These are phyloP conservation scores for Hypoxylon sp. DNA, from an alignment of 2,329 filamentous ascomycete species.

Conservation along the genomic window DNA sequence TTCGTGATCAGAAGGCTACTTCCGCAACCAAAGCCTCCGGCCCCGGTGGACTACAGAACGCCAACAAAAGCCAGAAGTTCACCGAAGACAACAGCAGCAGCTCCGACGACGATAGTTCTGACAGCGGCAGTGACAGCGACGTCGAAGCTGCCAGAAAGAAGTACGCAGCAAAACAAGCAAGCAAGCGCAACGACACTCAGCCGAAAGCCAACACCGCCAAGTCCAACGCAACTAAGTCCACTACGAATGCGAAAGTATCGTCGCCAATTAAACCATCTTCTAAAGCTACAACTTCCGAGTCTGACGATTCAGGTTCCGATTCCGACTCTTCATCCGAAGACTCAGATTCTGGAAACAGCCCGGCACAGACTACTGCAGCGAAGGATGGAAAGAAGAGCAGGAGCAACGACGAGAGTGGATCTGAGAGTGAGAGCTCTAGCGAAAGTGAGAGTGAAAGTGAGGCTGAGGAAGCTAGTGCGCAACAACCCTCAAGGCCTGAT, in stretches of 20 bases:
- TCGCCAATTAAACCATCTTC: constrained; percentile 32
- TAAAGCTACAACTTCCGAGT: constrained; percentile 48
- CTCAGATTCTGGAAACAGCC: constrained; percentile 35
- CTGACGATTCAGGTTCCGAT: constrained; percentile 42
- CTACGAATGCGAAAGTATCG: constrained; percentile 40
- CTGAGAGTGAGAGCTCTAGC: constrained; percentile 50
- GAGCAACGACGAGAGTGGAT: constrained; percentile 49
- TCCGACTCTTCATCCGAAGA: constrained; percentile 32
- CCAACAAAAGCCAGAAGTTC: constrained; percentile 40
- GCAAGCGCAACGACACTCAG: constrained; percentile 51
- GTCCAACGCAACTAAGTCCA: constrained; percentile 39
- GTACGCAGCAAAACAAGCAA: constrained; percentile 50
- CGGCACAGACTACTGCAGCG: constrained; percentile 47
- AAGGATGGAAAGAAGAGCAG: constrained; percentile 43
- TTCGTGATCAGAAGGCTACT: constrained; percentile 49
- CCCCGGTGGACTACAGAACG: constrained; percentile 38
- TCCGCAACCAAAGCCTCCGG: constrained; percentile 35
- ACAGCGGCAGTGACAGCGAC: constrained; percentile 54
- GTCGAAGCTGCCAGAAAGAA: constrained; percentile 55
- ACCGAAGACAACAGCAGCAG: constrained; percentile 49
- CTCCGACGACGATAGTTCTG: constrained; percentile 50
- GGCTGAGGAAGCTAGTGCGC: constrained; percentile 1
- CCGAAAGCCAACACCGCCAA: constrained; percentile 43
- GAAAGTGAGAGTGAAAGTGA: constrained; percentile 34
- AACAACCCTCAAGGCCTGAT: constrained; percentile 10